Evolutionary conservation across 2,329 filamentous ascomycete genomes (phyloP).

Genomic region (Botryotinia calthae): DNA sequence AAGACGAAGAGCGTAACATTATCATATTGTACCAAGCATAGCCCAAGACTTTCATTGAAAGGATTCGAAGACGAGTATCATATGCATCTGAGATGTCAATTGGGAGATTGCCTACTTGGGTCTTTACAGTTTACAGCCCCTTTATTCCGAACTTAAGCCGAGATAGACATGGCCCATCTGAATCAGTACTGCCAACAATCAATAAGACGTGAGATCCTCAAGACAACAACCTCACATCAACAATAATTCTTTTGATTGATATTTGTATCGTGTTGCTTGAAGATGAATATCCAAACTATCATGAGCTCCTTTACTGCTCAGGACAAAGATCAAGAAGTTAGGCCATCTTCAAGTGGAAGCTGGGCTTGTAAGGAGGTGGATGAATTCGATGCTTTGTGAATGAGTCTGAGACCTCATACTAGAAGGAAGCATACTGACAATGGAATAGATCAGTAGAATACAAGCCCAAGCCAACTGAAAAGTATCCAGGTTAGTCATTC

Average conservation of each 20-base stretch:
- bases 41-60: background rate
- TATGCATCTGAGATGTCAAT: too few species aligned
- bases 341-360: constrained; percentile 11
- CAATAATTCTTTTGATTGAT: background rate
- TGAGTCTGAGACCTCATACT: background rate
- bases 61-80: background rate
- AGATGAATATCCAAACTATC: constrained; percentile 8
- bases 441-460: constrained; percentile 18
- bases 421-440: background rate
- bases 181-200: background rate
- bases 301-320: background rate
- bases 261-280: background rate
- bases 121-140: background rate
- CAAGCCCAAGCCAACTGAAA: constrained; percentile 26
- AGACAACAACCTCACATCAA: background rate
- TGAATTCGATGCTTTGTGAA: constrained; percentile 28
- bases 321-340: background rate
- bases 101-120: background rate
- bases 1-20: background rate
- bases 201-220: background rate
- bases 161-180: background rate
- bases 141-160: constrained; percentile 4
- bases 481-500: constrained; percentile 30
- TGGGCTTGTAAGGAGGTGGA: constrained; percentile 22
- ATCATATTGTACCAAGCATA: background rate